phyloP scores from a whole-genome alignment of 164 flowering plant species.

The Vitis labrusca region DNA sequence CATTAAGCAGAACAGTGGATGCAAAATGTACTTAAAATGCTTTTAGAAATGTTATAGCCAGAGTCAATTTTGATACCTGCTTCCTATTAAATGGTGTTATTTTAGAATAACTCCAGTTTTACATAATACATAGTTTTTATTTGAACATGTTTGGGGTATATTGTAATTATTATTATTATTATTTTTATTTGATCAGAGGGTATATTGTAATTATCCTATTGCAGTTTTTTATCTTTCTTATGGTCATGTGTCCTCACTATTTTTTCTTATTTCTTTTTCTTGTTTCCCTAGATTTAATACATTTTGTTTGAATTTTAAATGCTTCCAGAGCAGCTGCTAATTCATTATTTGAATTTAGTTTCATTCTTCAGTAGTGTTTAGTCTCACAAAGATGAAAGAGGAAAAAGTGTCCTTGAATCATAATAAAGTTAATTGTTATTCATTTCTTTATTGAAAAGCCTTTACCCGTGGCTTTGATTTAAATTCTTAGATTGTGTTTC shows the following conservation, averaged over 20 bases:
- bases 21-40: too few relatives aligned
- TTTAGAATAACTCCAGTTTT: too few relatives aligned
- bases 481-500: conserved; percentile 65
- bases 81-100: too few relatives aligned
- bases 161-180: too few relatives aligned
- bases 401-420: not conserved
- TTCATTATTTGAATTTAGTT: not conserved
- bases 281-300: not conserved
- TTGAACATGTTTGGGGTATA: not conserved
- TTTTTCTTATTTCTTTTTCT: not conserved
- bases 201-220: not conserved
- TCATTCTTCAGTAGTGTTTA: not conserved
- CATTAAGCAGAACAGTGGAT: too few relatives aligned
- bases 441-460: not conserved
- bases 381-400: not conserved
- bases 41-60: too few relatives aligned
- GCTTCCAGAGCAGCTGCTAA: not conserved
- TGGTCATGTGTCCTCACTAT: not conserved
- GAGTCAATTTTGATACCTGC: too few relatives aligned
- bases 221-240: not conserved
- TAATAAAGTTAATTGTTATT: not conserved
- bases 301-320: not conserved
- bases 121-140: too few relatives aligned
- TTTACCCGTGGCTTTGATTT: conserved; percentile 1
- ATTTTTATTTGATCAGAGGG: too few relatives aligned